Evolutionary conservation across 768 basidiomycete genomes (phyloP), one percentile per base, ranked within the genome.

Genomic region (Trametes cinnabarina): DNA sequence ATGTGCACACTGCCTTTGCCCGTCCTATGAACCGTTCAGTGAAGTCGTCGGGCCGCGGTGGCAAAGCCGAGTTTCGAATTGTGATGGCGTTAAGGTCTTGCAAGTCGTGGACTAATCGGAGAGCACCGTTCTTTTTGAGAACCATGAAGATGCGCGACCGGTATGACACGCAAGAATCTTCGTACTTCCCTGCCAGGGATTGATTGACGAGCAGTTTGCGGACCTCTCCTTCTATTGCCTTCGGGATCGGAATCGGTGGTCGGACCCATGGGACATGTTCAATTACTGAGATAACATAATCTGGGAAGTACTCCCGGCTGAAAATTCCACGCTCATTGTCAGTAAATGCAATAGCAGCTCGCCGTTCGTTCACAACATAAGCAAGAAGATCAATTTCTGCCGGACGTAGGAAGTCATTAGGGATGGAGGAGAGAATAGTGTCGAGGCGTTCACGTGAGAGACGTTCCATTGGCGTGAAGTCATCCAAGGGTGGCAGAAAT

Each of bases 251-350:
- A 14, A 63, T 61, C 0, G 71, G 70, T 3, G 62, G 58, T 23
- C 60, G 51, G 8, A 67, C 57, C 74, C 74, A 76, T 0, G 73
- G 74, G 0, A 54, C 66, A 47, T 76, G 74, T 50, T 70, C 67
- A 2, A 75, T 72, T 7, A 65, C 57, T 0, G 71, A 69, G 20
- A 74, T 68, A 19, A 68, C 61, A 32, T 73, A 72, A 52, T 72
- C 71, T 8, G 71, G 69, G 39, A 64, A 75, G 56, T 68, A 76
- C 15, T 72, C 62, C 0, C 51, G 55, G 12, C 55, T 65, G 47
- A 76, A 75, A 0, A 52, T 68, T 3, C 76, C 76, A 2, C 64
- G 53, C 50, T 77, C 69, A 19, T 25, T n/a, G 34, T 68, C 66
- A 1, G 62, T 40, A 26, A 58, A 72, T 0, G 70, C 70, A 11